Percentiles rank a stretch among this genome's conserved stretches.
Conservation (phyloP, 1,284 basidiomycete species). For the Apiotrichum siamense region DNA sequence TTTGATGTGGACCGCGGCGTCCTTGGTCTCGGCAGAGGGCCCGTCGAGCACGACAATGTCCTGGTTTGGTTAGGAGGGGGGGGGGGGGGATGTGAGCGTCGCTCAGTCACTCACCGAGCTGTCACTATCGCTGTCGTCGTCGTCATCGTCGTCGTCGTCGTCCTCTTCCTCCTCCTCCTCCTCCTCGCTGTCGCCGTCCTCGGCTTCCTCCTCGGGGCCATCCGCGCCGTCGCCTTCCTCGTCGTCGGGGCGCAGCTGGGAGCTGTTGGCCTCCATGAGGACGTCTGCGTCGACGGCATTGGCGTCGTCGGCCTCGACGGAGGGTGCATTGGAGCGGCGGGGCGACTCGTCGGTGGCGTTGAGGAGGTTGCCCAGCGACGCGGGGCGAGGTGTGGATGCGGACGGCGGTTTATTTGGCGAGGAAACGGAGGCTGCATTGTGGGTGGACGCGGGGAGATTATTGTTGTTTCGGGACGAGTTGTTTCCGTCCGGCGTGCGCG, state of each 20-base stretch:
- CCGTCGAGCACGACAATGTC: constrained; percentile 16
- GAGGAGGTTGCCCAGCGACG: background rate
- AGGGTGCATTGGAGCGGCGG: constrained; percentile 1
- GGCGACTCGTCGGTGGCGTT: background rate
- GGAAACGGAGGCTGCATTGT: background rate
- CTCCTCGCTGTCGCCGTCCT: constrained; percentile 23
- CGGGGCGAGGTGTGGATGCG: background rate
- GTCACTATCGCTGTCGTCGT: constrained; percentile 20
- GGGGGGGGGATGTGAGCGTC: too few species aligned
- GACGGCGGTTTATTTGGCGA: background rate
- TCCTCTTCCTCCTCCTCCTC: constrained; percentile 21
- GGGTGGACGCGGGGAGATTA: background rate
- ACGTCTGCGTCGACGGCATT: constrained; percentile 14
- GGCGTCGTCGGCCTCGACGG: constrained; percentile 11
- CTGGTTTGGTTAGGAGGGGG: constrained; percentile 10
- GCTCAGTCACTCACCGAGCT: constrained; percentile 12
- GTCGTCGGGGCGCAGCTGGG: constrained; percentile 55
- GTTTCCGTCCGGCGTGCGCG: background rate
- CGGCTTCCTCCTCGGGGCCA: constrained; percentile 25
- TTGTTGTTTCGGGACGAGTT: background rate
- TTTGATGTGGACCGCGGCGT: constrained; percentile 10
- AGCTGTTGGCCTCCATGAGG: constrained; percentile 54
- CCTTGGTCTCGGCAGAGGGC: constrained; percentile 6
- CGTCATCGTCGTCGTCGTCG: constrained; percentile 18
- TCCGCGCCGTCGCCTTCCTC: constrained; percentile 47